Base-by-base conservation (phyloP, 2,329 filamentous ascomycete species). In the Ceratocystis albifundus region DNA sequence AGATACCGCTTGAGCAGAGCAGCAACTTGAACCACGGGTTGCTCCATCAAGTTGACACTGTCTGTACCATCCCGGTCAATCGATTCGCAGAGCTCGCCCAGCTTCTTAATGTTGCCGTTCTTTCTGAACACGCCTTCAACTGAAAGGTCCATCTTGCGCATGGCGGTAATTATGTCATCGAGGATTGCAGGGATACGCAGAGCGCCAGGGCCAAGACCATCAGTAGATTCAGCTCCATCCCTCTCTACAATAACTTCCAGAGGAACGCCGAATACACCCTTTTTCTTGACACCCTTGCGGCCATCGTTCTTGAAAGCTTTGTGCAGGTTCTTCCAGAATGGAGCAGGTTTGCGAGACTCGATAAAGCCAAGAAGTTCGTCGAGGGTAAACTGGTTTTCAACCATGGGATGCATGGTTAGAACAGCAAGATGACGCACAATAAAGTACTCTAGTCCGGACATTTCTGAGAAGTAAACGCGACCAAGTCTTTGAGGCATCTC, bases 121-220 rank as follows among this genome's bases (percentile, higher is more conserved):
- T 99, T 99, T 71, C 94, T 87, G 84, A 99, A 99, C 25, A 99
- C 92, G 72, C 94, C 94, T 76, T 99, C 94, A 0, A 99, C 90
- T 1, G 93, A 97, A 79, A 99, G 91, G 75, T 99, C 94, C 90
- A 99, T 97, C 76, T 93, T 94, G 71, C 92, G 87, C 90, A 99
- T 96, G 12, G 92, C 91, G 3, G 89, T 88, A 46, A 99, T 88
- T 62, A 93, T 87, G 74, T 96, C 93, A 72, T 97, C 93, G n/a
- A 99, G 83, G 64, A 99, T 81, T n/a, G 90, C 89, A 2, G 94
- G 94, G 53, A 99, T 90, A 65, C 90, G 88, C 66, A 99, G 80
- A 15, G 90, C 88, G 20, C 92, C 93, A 10, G 94, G 92, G 0
- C 94, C 94, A 69, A 99, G 90, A 45, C 94, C 94, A 74, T 97